Evolutionary conservation across 495 filamentous ascomycete species (phyloP), one percentile per base, ranked within the genome.

Genomic region (Penicillium flavigenum): DNA sequence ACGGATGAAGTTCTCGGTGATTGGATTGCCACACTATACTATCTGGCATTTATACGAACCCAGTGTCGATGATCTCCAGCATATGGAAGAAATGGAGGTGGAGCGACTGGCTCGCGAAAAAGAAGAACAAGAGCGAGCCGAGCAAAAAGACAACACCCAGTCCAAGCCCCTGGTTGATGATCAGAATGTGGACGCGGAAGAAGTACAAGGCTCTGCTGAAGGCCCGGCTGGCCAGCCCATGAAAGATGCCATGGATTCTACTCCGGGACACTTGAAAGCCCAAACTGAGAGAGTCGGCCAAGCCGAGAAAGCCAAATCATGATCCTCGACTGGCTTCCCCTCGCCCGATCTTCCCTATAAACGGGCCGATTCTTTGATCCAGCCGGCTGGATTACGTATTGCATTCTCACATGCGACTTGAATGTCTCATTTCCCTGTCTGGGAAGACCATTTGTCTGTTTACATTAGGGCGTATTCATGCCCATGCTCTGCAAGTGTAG

Each of bases 11-110:
- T 97, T 91, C 70, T 96, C 92, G 0, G 95, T 99, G n/a, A 85
- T 98, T 58, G 95, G 95, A 3, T 79, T 99, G 38, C 95, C 95
- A 6, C 95, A 99, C 65, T 99, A 99, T 71, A 96, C 92, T 0
- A 96, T 99, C 55, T 99, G 95, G 95, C 95, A 99, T 86, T 78
- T 97, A 50, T 99, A 99, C 76, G 95, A 99, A 70, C 95, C 95
- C 12, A 96, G 90, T 58, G 90, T 96, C 11, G 95, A 99, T 64
- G 95, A 99, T 64, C 88, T 98, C 49, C 86, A 89, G 50, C 95
- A 97, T 61, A 99, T 99, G 95, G 93, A 91, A 78, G 88, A 96
- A 75, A 95, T 96, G 90, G 90, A 96, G 63, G 72, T 83, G 54
- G 91, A 96, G 63, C 83, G 85, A 31, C 76, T 85, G 55, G 83